Evolutionary conservation across 257 asterid genomes (phyloP).

Genomic region (Solanum rostratum): DNA sequence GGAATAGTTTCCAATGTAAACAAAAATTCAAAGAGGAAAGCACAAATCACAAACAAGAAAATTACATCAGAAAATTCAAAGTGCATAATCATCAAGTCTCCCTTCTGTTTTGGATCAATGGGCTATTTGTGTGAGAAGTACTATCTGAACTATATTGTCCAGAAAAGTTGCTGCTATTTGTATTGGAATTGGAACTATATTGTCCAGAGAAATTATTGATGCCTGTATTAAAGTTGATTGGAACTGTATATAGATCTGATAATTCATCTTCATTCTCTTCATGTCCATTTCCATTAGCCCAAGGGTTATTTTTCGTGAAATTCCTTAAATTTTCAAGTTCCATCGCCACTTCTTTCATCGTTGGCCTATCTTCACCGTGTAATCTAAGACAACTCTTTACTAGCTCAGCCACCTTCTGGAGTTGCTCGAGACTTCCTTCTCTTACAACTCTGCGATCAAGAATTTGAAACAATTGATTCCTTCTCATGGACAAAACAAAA

Average conservation of each 20-base stretch:
- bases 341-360: slow-evolving; percentile 66
- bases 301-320: slow-evolving; percentile 29
- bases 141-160: slow-evolving; percentile 29
- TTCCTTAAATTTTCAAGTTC: slow-evolving; percentile 61
- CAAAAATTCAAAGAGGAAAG: background rate
- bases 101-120: slow-evolving; percentile 1
- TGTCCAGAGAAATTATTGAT: slow-evolving; percentile 13
- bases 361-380: slow-evolving; percentile 54
- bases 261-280: slow-evolving; percentile 6
- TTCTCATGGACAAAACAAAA: slow-evolving; percentile 30
- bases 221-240: background rate
- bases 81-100: background rate
- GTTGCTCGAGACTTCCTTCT: slow-evolving; percentile 55
- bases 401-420: slow-evolving; percentile 34
- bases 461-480: slow-evolving; percentile 34
- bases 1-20: background rate
- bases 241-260: slow-evolving; percentile 42
- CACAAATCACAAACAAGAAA: background rate
- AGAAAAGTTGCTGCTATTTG: slow-evolving; percentile 10
- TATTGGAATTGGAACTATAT: slow-evolving; percentile 1
- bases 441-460: slow-evolving; percentile 47
- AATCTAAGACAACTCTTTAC: slow-evolving; percentile 37
- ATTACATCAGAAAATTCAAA: background rate
- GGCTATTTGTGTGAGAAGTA: slow-evolving; percentile 14
- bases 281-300: slow-evolving; percentile 27